Percentiles rank a stretch among this genome's conserved stretches.
These are phyloP conservation scores for Pouteria glomerata DNA, from an alignment of 148 eudicot species.

Conservation along the genomic window DNA sequence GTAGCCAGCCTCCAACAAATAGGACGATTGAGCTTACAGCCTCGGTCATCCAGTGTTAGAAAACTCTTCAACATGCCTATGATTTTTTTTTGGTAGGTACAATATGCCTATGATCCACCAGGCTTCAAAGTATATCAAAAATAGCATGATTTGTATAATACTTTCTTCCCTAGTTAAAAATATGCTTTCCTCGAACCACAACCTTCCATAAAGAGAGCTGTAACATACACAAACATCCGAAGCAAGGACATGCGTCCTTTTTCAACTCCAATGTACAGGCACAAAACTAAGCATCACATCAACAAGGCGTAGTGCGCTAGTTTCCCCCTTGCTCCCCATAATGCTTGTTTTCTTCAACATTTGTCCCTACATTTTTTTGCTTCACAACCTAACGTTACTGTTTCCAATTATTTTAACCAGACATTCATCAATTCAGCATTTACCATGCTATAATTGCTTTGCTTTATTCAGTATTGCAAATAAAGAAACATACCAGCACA, in stretches of 20 bases:
- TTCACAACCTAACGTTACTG: background rate
- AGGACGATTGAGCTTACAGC: too few relatives aligned
- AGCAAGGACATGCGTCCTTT: too few relatives aligned
- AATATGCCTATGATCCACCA: too few relatives aligned
- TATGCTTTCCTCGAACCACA: too few relatives aligned
- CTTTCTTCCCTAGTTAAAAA: too few relatives aligned
- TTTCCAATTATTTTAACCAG: too few relatives aligned
- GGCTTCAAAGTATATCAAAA: too few relatives aligned
- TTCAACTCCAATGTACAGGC: background rate
- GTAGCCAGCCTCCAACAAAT: too few relatives aligned
- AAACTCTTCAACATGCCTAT: too few relatives aligned
- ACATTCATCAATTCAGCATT: background rate
- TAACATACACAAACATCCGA: background rate
- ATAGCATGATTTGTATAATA: too few relatives aligned
- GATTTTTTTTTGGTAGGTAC: too few relatives aligned
- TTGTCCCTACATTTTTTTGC: background rate
- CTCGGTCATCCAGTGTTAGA: too few relatives aligned
- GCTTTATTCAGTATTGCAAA: background rate
- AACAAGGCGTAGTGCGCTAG: background rate
- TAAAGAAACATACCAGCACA: slow-evolving; percentile 68
- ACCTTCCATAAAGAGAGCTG: background rate
- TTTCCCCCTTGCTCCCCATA: background rate
- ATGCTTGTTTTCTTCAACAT: background rate
- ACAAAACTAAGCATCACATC: background rate
- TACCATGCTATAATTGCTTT: background rate